phyloP scores from a whole-genome alignment of 2,329 filamentous ascomycete species.

The Alternaria sp. region DNA sequence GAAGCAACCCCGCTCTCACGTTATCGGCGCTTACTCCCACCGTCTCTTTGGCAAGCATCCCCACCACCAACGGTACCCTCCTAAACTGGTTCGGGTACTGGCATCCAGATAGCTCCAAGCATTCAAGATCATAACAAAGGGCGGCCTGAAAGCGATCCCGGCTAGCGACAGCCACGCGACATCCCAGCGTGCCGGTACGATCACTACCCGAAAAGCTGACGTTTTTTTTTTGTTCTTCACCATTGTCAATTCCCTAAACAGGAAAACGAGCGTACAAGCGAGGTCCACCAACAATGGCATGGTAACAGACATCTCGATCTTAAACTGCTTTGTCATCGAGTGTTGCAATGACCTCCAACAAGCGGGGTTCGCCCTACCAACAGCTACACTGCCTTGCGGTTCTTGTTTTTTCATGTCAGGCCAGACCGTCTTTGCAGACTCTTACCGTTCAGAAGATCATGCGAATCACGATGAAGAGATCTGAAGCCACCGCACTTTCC shows the following conservation, averaged over 20 bases:
- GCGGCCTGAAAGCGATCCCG: conserved; percentile 2
- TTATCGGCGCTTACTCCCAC: conserved; percentile 37
- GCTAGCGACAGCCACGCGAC: conserved; percentile 10
- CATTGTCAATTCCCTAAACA: not conserved
- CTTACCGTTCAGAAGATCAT: not conserved
- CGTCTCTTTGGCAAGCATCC: conserved; percentile 31
- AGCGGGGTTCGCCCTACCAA: not conserved
- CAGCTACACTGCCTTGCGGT: not conserved
- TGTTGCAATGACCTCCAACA: not conserved
- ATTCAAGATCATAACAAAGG: conserved; percentile 6
- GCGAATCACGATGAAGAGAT: not conserved
- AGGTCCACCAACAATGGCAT: not conserved
- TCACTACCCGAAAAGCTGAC: conserved; percentile 1
- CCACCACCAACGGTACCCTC: conserved; percentile 24
- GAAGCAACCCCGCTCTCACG: conserved; percentile 22
- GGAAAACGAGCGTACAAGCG: not conserved
- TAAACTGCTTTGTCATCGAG: not conserved
- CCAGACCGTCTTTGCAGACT: not conserved
- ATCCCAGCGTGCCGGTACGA: conserved; percentile 1
- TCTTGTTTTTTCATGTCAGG: not conserved
- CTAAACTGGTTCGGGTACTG: conserved; percentile 14
- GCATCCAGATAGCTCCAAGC: not conserved
- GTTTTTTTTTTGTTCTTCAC: not conserved
- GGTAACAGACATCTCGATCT: not conserved
- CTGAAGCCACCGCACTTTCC: conserved; percentile 5